Evolutionary conservation across 2,329 filamentous ascomycete species (phyloP).

Genomic region (Pseudonectria foliicola): DNA sequence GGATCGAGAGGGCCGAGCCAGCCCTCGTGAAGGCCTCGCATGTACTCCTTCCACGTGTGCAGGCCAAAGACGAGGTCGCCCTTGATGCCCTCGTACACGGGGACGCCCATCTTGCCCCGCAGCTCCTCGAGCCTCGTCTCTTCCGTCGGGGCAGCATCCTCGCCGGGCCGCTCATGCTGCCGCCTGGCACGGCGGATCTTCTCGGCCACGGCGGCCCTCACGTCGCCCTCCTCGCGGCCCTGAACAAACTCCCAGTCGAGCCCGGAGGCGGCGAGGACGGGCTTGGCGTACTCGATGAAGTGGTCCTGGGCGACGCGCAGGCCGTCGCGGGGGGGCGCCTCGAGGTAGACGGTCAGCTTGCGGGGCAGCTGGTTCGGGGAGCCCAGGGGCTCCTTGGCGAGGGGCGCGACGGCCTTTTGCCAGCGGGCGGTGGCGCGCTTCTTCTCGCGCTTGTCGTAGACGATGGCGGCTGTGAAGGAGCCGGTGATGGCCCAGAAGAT

Average conservation of each 20-base stretch:
- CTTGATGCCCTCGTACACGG: constrained; percentile 63
- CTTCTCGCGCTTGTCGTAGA: constrained; percentile 92
- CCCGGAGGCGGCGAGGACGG: constrained; percentile 79
- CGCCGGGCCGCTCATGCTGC: constrained; percentile 46
- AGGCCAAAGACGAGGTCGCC: constrained; percentile 87
- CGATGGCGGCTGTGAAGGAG: constrained; percentile 69
- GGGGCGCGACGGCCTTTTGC: constrained; percentile 75
- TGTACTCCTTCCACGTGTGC: constrained; percentile 96
- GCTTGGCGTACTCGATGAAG: constrained; percentile 94
- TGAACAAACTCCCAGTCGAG: constrained; percentile 96
- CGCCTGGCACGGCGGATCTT: constrained; percentile 67
- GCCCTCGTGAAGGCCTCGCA: constrained; percentile 87
- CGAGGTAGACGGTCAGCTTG: constrained; percentile 78
- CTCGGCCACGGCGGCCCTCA: constrained; percentile 80
- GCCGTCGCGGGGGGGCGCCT: constrained; percentile 80
- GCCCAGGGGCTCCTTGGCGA: constrained; percentile 69
- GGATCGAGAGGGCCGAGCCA: constrained; percentile 81
- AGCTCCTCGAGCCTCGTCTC: constrained; percentile 54
- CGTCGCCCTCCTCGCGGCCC: constrained; percentile 85
- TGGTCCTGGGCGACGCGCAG: constrained; percentile 83
- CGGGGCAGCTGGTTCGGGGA: constrained; percentile 65
- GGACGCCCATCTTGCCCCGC: constrained; percentile 59
- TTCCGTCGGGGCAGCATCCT: constrained; percentile 39
- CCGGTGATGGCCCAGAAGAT: constrained; percentile 82
- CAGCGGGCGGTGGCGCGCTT: constrained; percentile 79